Percentiles rank a stretch among this genome's conserved stretches.
These are phyloP conservation scores for Calonectria montana DNA, from an alignment of 2,329 filamentous ascomycete species.

Conservation along the genomic window DNA sequence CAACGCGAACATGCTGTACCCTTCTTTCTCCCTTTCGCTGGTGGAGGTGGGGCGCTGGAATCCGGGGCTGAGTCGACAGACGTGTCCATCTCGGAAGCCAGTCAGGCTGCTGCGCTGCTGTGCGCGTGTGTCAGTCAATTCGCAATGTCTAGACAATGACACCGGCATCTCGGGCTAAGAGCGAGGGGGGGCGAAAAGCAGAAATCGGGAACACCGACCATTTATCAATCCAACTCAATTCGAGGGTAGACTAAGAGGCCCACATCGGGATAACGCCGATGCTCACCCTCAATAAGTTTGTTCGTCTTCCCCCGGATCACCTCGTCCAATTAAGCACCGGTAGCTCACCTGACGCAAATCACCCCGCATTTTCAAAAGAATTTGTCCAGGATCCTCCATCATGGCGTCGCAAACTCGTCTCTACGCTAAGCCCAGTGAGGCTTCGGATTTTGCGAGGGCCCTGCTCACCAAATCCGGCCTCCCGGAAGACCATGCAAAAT, in stretches of 20 bases:
- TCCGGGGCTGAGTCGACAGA: neutral
- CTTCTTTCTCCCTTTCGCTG: constrained; percentile 36
- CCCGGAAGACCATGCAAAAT: constrained; percentile 17
- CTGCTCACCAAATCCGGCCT: constrained; percentile 23
- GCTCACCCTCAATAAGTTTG: neutral
- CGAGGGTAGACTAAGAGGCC: neutral
- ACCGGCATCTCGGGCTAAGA: neutral
- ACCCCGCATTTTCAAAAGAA: neutral
- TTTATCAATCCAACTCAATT: neutral
- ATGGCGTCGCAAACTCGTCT: constrained; percentile 16
- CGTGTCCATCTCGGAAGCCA: neutral
- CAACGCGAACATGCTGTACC: constrained; percentile 48
- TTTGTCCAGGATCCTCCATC: neutral
- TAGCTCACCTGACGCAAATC: neutral
- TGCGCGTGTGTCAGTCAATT: neutral
- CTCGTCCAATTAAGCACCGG: neutral
- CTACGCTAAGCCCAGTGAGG: constrained; percentile 17
- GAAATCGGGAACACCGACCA: neutral
- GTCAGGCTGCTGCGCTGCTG: too few species aligned
- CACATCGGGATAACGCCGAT: neutral
- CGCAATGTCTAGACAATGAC: neutral
- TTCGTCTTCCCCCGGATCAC: neutral
- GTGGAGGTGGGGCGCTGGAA: neutral
- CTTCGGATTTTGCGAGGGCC: constrained; percentile 9
- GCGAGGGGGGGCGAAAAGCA: neutral